These are phyloP conservation scores for Antrodiella citrinella DNA, from an alignment of 768 basidiomycete genomes.

Conservation along the genomic window DNA sequence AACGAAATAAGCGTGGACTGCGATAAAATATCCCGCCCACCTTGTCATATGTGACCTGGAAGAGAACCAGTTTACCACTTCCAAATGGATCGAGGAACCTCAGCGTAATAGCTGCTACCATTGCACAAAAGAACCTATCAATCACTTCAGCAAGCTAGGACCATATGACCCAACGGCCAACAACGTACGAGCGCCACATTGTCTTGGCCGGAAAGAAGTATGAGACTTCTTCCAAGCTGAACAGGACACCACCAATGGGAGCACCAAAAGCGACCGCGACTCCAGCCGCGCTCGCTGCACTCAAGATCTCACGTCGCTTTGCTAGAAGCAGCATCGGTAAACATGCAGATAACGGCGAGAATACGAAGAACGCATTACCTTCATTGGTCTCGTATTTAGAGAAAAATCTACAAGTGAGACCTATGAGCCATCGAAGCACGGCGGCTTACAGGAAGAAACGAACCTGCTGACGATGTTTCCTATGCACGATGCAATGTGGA, in stretches of 20 bases:
- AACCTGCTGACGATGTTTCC: conserved; percentile 85
- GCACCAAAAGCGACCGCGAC: conserved; percentile 97
- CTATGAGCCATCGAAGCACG: background rate
- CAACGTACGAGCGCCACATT: conserved; percentile 83
- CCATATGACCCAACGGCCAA: background rate
- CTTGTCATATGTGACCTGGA: conserved; percentile 86
- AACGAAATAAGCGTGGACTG: background rate
- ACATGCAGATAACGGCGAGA: background rate
- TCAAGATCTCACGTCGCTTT: conserved; percentile 90
- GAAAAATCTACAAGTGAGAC: conserved; percentile 35
- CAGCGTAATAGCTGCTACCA: conserved; percentile 94
- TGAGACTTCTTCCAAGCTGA: conserved; percentile 91
- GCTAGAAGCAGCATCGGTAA: conserved; percentile 32
- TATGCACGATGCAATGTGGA: conserved; percentile 88
- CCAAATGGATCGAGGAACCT: conserved; percentile 92
- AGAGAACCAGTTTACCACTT: conserved; percentile 88
- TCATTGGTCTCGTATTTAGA: conserved; percentile 94
- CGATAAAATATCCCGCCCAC: too few species aligned
- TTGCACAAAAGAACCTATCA: conserved; percentile 90
- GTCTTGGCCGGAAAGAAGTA: conserved; percentile 97
- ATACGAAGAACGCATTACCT: conserved; percentile 32
- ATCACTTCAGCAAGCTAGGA: conserved; percentile 23
- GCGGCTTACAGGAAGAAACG: background rate
- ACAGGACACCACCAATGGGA: conserved; percentile 88
- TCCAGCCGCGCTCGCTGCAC: conserved; percentile 94